phyloP scores from a whole-genome alignment of 1,139 yeast species.

The Ashbya aceris region DNA sequence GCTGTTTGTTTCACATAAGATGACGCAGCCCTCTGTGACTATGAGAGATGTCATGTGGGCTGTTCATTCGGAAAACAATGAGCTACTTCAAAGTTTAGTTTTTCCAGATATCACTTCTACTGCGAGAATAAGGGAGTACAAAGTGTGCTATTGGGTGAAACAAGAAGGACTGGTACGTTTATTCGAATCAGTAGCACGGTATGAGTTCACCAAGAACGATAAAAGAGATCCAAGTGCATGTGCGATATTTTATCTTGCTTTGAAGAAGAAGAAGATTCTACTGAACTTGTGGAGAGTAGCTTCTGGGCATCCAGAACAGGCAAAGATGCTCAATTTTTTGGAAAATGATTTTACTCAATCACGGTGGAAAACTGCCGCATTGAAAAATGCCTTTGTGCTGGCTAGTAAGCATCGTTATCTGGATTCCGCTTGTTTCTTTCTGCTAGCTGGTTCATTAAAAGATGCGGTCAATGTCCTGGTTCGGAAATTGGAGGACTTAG shows the following conservation, averaged over 20 bases:
- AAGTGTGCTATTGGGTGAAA: constrained; percentile 67
- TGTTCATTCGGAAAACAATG: constrained; percentile 70
- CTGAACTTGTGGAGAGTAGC: constrained; percentile 78
- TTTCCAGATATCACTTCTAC: constrained; percentile 49
- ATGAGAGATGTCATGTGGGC: constrained; percentile 90
- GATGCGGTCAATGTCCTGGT: constrained; percentile 74
- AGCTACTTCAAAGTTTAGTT: constrained; percentile 49
- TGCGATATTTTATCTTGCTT: constrained; percentile 67
- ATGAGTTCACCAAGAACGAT: constrained; percentile 41
- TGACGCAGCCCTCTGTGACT: constrained; percentile 42
- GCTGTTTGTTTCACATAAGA: constrained; percentile 49
- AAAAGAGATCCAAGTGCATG: constrained; percentile 66
- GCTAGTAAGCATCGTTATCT: constrained; percentile 77
- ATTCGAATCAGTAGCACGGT: constrained; percentile 62
- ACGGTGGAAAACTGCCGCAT: constrained; percentile 82
- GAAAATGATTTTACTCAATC: constrained; percentile 62
- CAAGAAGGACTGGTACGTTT: constrained; percentile 41
- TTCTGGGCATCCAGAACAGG: constrained; percentile 68
- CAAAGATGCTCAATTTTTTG: constrained; percentile 68
- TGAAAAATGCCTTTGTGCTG: constrained; percentile 85
- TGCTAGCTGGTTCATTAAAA: constrained; percentile 65
- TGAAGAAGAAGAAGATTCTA: constrained; percentile 66
- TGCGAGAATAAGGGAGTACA: constrained; percentile 51
- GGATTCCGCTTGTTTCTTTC: constrained; percentile 86
- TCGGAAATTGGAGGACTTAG: constrained; percentile 54